Base-by-base conservation (phyloP, 257 asterid species). In the Hygrophila difformis region DNA sequence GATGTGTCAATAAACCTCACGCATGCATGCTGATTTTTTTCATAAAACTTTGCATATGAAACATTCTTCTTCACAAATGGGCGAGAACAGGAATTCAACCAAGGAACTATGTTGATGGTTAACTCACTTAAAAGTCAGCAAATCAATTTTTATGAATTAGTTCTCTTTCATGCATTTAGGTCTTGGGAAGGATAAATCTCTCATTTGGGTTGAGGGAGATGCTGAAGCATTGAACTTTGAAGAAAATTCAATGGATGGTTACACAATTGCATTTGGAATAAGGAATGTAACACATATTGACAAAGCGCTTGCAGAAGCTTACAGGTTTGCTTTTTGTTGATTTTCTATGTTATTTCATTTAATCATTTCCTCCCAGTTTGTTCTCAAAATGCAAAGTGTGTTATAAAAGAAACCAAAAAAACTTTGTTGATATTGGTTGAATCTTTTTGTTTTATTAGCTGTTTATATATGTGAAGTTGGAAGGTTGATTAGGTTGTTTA, bases 261-360 rank as follows among this genome's bases (percentile, higher is more conserved):
- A 85, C 64, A 89, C 98, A 43, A 79, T 89, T 65, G 98, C 96
- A 69, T 85, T 89, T 66, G 98, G 98, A 44, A 85, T 89, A 56
- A 79, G 98, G 72, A 89, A 89, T 51, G 98, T 82, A 28, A 89
- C 92, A 6, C 96, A 85, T 51, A 85, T 85, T 51, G 96, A 89
- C 56, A 89, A 82, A 65, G 93, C 66, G 56, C 92, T 89, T 47
- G 65, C 80, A 12, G 98, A 89, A 79, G 96, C 98, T 66, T 63
- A 77, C 73, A 89, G 94, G 98, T 79, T 43, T 55, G 44, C 42
- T 44, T 39, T 12, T 26, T 19, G 16, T 17, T 38, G n/a, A n/a
- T n/a, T n/a, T n/a, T n/a, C n/a, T n/a, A n/a, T n/a, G n/a, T n/a
- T n/a, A n/a, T n/a, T n/a, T n/a, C n/a, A n/a, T n/a, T n/a, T n/a